Base-by-base conservation (phyloP, 768 basidiomycete species). In the Leccinum subgranulosum region DNA sequence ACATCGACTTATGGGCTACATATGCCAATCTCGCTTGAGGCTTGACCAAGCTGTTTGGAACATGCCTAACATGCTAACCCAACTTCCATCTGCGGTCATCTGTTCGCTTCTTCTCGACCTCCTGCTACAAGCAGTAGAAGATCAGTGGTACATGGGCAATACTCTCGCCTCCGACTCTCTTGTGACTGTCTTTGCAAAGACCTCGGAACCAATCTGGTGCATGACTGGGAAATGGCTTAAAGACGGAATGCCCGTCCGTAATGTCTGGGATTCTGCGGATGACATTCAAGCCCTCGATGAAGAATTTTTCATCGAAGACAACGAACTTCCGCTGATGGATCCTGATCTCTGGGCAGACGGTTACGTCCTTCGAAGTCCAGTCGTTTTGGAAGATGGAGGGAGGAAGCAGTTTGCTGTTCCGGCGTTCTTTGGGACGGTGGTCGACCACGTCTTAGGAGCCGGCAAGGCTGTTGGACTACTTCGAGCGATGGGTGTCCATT, bases 291-390 rank as follows among this genome's bases (percentile, higher is more conserved):
- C 59, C 45, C 74, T 87, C 1, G 84, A 87, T 19, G 85, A 86
- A 11, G 91, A 94, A 64, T 92, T 92, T 72, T 92, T 93, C 70
- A 83, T 94, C 48, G 87, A 88, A 65, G 81, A 82, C 59, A 90
- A 81, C 64, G 85, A 84, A 19, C 74, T 89, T 46, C 80, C 80
- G 2, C 66, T 87, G 21, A 60, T 84, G 65, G 86, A 88, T 64
- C 86, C 85, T 0, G 88, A 92, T 55, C 91, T 91, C 65, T 94
- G 91, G 91, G 74, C 79, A 29, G 84, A 89, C 43, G 88, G 87
- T 0, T 92, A 87, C 69, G 74, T 75, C 3, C 68, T 91, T 58
- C 73, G 85, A 39, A 79, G 80, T 49, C 73, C 72, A 1, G 54
- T 56, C 17, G 68, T 72, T 3, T 62, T 69, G 31, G 70, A 65